Base-by-base conservation (phyloP, 345 rosid genomes). In the Chamaenerion angustifolium region DNA sequence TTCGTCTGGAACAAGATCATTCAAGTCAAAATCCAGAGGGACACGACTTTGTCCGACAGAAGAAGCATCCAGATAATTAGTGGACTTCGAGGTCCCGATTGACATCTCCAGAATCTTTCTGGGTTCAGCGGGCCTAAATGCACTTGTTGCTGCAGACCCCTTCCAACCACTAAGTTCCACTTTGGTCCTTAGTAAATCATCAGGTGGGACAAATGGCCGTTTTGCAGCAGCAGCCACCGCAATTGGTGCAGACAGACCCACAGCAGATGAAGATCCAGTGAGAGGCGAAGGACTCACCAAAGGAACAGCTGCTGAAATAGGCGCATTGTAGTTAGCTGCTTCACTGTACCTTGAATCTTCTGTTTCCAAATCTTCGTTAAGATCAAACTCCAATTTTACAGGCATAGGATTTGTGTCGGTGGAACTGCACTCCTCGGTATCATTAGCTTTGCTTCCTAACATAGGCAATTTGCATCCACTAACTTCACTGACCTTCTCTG, bases 141-240 rank as follows among this genome's bases (percentile, higher is more conserved):
- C 98, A 67, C 98, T 90, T 18, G 98, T 90, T 45, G 98, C 98
- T 0, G 95, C 98, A 14, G 95, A 83, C 49, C 98, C 98, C 72
- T 82, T 90, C 98, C 98, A 90, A 31, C 98, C 95, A 71, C 25
- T 4, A 21, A 83, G 71, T 54, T 65, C 70, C 21, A 68, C 83
- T 70, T 76, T 90, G 52, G 72, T 73, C 70, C 70, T 77, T 56
- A 86, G 61, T n/a, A 81, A 57, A 59, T 90, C 81, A 13, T 79
- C 81, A 9, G 78, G 92, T 3, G 90, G 98, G 42, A 83, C 77
- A 76, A 90, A 90, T 3, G 86, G 63, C 47, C 94, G 75, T 60
- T 90, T 90, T 16, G 94, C 92, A 58, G 95, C 90, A 21, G 25
- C 25, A 58, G 98, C 85, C 54, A 89, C 77, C 16, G 80, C 81